Base-by-base conservation (phyloP, 2,329 filamentous ascomycete species). In the Biscogniauxia marginata region DNA sequence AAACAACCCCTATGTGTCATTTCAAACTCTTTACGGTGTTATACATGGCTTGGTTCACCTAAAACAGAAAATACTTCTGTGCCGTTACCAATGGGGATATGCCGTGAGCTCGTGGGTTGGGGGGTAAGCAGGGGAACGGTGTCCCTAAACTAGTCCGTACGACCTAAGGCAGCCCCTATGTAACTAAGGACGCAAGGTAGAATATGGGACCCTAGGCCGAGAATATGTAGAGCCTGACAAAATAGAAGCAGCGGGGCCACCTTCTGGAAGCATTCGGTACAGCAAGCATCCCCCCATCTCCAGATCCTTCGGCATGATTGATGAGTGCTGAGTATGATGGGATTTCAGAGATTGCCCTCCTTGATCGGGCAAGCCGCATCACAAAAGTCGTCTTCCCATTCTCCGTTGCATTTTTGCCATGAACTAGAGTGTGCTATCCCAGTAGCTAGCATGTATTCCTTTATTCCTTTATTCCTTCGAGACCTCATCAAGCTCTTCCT, bases 181-280 rank as follows among this genome's bases (percentile, higher is more conserved):
- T n/a, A n/a, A n/a, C 44, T 11, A 46, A 20, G 8, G 7, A 46
- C 18, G 7, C 22, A 46, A 20, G 22, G 44, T 46, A 20, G 20
- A 7, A 18, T n/a, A n/a, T 18, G 21, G 22, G 16, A 25, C 46
- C 16, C 25, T 18, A 50, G 39, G 54, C 53, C 46, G 54, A 50
- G 53, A 47, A 43, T 46, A 24, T 46, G 39, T 39, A 50, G 43
- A 48, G 49, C 50, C 53, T 52, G 13, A 25, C 16, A 23, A 25
- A 25, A 39, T 57, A 56, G 55, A 60, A 55, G 30, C 49, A 57
- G 62, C 57, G 62, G 63, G 57, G 62, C 55, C 50, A 49, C 46
- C 62, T 65, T 65, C 63, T 60, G 56, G 63, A 65, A 65, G 60
- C 48, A 57, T 63, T 65, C 62, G 48, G 61, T 51, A 59, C 52